Conservation (phyloP, 2,329 filamentous ascomycete genomes). For the Penicillium sp. region DNA sequence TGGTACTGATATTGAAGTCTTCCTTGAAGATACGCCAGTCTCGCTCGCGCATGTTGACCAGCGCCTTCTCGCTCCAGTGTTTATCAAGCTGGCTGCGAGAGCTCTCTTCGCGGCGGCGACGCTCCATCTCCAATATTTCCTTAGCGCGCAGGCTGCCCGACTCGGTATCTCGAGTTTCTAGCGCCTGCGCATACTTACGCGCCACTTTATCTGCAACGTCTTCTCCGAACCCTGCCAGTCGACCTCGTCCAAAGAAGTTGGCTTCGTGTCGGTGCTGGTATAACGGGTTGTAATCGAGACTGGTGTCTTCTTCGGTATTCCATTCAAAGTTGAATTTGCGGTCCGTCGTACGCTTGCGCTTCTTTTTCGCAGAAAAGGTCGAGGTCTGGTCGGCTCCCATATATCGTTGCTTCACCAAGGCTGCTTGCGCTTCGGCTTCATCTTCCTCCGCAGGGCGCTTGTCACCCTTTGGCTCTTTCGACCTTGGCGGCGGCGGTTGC, state of each 20-base stretch:
- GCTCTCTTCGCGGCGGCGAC: constrained; percentile 67
- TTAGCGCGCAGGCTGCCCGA: constrained; percentile 71
- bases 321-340: constrained; percentile 99
- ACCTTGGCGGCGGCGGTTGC: constrained; percentile 45
- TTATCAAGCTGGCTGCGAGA: constrained; percentile 73
- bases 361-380: constrained; percentile 93
- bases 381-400: constrained; percentile 88
- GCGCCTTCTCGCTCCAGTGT: constrained; percentile 90
- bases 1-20: constrained; percentile 93
- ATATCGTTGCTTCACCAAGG: constrained; percentile 73
- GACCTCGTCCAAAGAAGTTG: constrained; percentile 65
- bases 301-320: constrained; percentile 93
- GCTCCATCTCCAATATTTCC: constrained; percentile 80
- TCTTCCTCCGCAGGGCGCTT: constrained; percentile 50
- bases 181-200: constrained; percentile 59
- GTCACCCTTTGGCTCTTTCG: constrained; percentile 37
- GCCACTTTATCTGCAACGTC: constrained; percentile 51
- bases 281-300: constrained; percentile 72
- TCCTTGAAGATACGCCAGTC: constrained; percentile 99
- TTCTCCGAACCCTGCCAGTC: constrained; percentile 62
- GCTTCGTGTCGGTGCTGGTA: constrained; percentile 65
- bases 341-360: constrained; percentile 84
- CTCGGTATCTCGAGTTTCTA: constrained; percentile 70
- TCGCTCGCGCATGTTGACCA: constrained; percentile 91
- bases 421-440: constrained; percentile 63